Evolutionary conservation across 306 rosid genomes (phyloP), one percentile per base, ranked within the genome.

Genomic region (Castanea mollissima): DNA sequence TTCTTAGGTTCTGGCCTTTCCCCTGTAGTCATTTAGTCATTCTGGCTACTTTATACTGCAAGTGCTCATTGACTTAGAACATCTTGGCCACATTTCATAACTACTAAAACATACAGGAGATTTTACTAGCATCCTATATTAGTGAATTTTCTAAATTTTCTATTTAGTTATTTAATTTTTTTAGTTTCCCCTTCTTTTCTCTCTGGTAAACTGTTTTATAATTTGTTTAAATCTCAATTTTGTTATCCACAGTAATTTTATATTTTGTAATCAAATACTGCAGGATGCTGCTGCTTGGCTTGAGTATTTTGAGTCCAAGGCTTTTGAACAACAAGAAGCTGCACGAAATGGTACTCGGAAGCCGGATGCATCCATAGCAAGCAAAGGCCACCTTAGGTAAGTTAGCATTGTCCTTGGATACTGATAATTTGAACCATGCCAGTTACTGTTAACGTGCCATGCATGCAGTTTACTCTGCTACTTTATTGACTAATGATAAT

Each of bases 281-380:
- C 85, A 96, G 99, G 99, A 96, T 68, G 98, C 99, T 83, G 99
- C 99, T 18, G 99, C 99, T 70, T 96, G 99, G 99, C 98, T 96
- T 49, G 99, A 96, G 78, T 96, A 96, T 85, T 96, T 96, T 75
- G 98, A 93, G 87, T 96, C 99, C 84, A 96, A 96, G 93, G 98
- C 98, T 89, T 88, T 93, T 81, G 99, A 96, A 83, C 99, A 96
- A 84, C 99, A 96, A 89, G 99, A 96, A 87, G 99, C 98, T 83
- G 98, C 97, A 55, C 86, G 96, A 81, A 93, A 93, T 85, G 99
- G 99, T 78, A 93, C 97, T 74, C 91, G 92, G 69, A 96, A 93
- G 80, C 99, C 96, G 44, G 99, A 96, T 84, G 98, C 99, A 46
- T 93, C 98, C 34, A 93, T 96, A 76, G 99, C 99, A 69, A 90